Evolutionary conservation across 2,329 filamentous ascomycete species (phyloP), one percentile per base, ranked within the genome.

Genomic region (Fusarium equiseti): DNA sequence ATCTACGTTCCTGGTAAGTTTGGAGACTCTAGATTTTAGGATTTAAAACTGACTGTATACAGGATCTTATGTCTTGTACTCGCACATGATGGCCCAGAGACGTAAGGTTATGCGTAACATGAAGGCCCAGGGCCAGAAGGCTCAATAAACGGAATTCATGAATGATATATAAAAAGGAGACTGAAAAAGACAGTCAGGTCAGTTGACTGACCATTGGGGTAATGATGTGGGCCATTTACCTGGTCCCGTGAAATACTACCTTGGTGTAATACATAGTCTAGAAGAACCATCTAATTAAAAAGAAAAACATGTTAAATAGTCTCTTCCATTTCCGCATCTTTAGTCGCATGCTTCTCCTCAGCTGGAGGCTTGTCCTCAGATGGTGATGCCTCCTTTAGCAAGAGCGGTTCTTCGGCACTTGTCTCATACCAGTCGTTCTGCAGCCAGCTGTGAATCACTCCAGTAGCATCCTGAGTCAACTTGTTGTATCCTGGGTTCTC

Each of bases 81-180:
- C 92, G 24, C 92, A 99, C 81, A 98, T 99, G 96, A 93, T 98
- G 86, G 86, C 87, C 67, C 96, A 99, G 86, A 87, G 95, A 74
- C 87, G 89, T 72, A 97, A 94, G 87, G 89, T 95, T 57, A 84
- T 94, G 83, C 88, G 89, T 58, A 87, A 86, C 43, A 88, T 90
- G 77, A 88, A 87, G 81, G 75, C 79, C 29, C 76, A 83, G 71
- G 77, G 82, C 50, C 75, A 76, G 49, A 85, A 86, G 77, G 82
- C 82, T 16, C 72, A 75, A 58, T 76, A 68, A 43, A 57, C 16
- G 22, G 45, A 32, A 35, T 11, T 16, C 38, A 18, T 16, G 18
- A 26, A 35, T 6, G n/a, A 35, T 20, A 46, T 16, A 20, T 22
- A 31, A 32, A 52, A 50, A 43, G 46, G 16, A 27, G 18, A 11